These are phyloP conservation scores for Scenedesmus sp. DNA, from an alignment of 163 green algal species.

Conservation along the genomic window DNA sequence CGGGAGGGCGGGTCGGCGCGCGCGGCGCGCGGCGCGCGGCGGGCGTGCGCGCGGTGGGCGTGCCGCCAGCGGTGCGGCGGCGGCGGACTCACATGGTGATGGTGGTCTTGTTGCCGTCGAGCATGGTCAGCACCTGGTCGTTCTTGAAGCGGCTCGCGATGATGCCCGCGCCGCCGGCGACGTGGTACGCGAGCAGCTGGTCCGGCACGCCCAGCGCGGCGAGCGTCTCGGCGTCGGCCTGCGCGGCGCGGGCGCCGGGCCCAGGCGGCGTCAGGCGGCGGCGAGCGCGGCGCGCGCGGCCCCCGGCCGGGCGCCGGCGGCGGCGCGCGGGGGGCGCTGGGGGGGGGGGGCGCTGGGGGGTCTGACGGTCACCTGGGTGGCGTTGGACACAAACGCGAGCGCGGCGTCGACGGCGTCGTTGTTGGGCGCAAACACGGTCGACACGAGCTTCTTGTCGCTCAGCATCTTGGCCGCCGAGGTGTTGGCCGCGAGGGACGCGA, in stretches of 20 bases:
- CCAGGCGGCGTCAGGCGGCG: no score
- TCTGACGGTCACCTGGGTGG: neutral
- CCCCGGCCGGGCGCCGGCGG: no score
- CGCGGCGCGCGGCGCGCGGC: no score
- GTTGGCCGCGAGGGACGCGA: neutral
- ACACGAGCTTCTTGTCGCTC: neutral
- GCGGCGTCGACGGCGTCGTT: constrained; percentile 12
- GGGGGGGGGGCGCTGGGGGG: no score
- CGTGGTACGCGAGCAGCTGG: constrained; percentile 16
- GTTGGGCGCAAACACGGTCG: constrained; percentile 32
- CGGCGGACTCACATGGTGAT: constrained; percentile 20
- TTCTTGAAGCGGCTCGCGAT: neutral
- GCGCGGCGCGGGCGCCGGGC: no score
- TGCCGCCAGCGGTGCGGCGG: neutral
- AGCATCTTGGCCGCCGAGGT: neutral
- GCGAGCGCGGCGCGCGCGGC: no score
- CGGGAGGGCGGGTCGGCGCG: no score
- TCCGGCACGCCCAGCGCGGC: neutral
- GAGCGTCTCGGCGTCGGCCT: no score
- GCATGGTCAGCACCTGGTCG: constrained; percentile 18
- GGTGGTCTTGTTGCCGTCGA: constrained; percentile 13
- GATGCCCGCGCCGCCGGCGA: constrained; percentile 8
- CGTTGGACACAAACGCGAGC: neutral
- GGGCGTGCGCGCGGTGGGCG: no score
- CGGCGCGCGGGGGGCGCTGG: no score